phyloP scores from a whole-genome alignment of 1,284 basidiomycete genomes.

The Trametes sp. region DNA sequence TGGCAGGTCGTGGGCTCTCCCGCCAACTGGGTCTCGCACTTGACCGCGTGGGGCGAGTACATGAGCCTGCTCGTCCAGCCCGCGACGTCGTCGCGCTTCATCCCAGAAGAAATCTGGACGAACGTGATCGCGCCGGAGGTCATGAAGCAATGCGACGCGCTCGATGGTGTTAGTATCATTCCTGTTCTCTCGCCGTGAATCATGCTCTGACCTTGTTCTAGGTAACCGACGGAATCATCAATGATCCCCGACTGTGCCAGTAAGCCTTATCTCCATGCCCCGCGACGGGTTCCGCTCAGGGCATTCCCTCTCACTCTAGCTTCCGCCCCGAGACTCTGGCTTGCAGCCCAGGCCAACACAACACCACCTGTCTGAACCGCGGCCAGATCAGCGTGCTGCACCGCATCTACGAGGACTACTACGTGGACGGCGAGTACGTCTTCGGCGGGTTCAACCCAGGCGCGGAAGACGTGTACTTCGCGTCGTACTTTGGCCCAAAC shows the following conservation, averaged over 20 bases:
- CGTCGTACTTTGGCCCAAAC: conserved; percentile 9
- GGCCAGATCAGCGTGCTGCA: conserved; percentile 43
- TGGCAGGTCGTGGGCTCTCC: conserved; percentile 32
- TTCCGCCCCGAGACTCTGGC: conserved; percentile 42
- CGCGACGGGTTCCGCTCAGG: no score
- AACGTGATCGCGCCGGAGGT: conserved; percentile 31
- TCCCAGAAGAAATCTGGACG: conserved; percentile 22
- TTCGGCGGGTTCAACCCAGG: conserved; percentile 35
- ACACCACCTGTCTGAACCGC: conserved; percentile 40
- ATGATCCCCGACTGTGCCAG: conserved; percentile 41
- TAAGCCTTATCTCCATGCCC: conserved; percentile 5
- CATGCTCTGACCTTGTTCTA: no score
- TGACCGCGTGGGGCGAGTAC: conserved; percentile 21
- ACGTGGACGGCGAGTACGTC: conserved; percentile 36
- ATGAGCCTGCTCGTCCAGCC: conserved; percentile 18
- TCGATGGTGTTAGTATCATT: conserved; percentile 37
- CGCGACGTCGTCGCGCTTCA: conserved; percentile 19
- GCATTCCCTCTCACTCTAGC: conserved; percentile 15
- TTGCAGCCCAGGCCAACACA: conserved; percentile 37
- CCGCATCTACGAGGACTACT: conserved; percentile 41
- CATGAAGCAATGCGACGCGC: conserved; percentile 36
- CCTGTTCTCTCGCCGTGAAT: no score
- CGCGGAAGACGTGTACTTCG: conserved; percentile 32
- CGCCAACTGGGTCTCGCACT: conserved; percentile 26
- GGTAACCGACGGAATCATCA: conserved; percentile 38